Conservation (phyloP, 768 basidiomycete species). For the Boletus subparvulus region DNA sequence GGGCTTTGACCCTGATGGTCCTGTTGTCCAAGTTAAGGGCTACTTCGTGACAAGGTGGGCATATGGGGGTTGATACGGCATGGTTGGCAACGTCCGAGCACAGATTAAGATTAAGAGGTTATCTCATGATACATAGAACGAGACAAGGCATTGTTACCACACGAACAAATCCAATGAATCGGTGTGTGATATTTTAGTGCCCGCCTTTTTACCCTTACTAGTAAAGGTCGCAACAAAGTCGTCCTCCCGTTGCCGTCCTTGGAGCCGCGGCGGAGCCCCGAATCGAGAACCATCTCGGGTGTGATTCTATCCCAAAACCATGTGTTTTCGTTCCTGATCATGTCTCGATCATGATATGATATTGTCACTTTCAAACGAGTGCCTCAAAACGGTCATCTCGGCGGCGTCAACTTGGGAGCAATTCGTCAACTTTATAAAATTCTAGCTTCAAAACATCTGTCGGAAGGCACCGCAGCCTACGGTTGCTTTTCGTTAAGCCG, state of each 20-base stretch:
- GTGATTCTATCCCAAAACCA: not conserved
- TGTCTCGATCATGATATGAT: not conserved
- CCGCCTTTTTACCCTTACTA: not conserved
- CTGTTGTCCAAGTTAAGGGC: slow-evolving; percentile 39
- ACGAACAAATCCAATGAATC: not conserved
- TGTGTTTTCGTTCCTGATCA: not conserved
- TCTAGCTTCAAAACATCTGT: not conserved
- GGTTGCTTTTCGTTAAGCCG: too few species aligned
- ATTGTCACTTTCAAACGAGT: not conserved
- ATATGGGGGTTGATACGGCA: not conserved
- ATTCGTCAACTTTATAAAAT: not conserved
- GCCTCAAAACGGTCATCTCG: not conserved
- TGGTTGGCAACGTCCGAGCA: not conserved
- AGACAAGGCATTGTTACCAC: not conserved
- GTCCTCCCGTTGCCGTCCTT: not conserved
- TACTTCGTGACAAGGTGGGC: slow-evolving; percentile 1
- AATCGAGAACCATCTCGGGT: not conserved
- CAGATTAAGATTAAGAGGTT: not conserved
- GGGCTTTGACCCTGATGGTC: slow-evolving; percentile 72
- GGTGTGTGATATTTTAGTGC: not conserved
- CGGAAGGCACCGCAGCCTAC: not conserved
- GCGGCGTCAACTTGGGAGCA: not conserved
- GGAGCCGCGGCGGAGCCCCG: not conserved
- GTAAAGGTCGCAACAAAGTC: not conserved
- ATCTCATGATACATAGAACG: not conserved